Evolutionary conservation across 2,329 filamentous ascomycete genomes (phyloP), one percentile per base, ranked within the genome.

Genomic region (Boeremia exigua): DNA sequence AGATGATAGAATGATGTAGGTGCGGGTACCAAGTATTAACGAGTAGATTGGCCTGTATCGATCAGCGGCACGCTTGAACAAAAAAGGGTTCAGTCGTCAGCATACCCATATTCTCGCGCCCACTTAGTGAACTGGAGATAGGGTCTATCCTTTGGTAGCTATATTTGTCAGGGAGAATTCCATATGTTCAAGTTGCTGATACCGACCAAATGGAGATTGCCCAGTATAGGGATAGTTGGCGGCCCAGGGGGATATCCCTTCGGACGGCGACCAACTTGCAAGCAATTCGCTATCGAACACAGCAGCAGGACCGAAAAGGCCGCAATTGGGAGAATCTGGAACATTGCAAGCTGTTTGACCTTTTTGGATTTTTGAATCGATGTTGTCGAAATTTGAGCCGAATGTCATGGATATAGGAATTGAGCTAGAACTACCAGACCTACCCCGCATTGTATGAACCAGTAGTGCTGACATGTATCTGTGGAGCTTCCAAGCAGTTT

Each of bases 61-160:
- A 33, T 14, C 5, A 12, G 1, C 2, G 14, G 2, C 10, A 6
- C 4, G 4, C 11, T 14, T 14, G 30, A 33, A 11, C 29, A 30
- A 2, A 12, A 30, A 12, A 30, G 19, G 19, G 3, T 12, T 30
- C 3, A 30, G 29, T 12, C 8, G 9, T 9, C 29, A 33, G n/a
- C 11, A 2, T 33, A 33, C 72, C 65, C 79, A 44, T 84, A 85
- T 62, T 83, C 73, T 9, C 78, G 59, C 0, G 82, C 80, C 83
- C 83, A 85, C 63, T 81, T 79, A 29, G 80, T 68, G 49, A 83
- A 82, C 48, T 83, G 79, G 0, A 80, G 59, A 50, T 83, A 78
- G 0, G 66, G 65, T 28, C 80, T 69, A 6, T 72, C 46, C 3
- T 68, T 70, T 0, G 81, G 81, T 63, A 84, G 80, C 19, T 30